A percentile compares a stretch with the other conserved stretches of the same genome.
Conservation (phyloP, 2,329 filamentous ascomycete genomes). For the Aspergillus jensenii region DNA sequence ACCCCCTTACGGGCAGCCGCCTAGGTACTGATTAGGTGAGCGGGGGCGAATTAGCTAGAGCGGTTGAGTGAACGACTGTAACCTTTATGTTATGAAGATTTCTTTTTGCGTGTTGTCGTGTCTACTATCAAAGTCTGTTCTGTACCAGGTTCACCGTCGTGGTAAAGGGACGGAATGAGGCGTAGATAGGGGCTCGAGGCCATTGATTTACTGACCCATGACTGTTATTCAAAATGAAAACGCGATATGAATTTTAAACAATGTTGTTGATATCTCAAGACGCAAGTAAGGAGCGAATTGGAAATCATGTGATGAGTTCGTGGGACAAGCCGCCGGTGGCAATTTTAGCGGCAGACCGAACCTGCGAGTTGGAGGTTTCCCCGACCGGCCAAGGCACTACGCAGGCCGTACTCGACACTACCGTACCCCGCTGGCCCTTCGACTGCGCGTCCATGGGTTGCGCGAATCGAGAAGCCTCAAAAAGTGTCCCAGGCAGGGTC, state of each 20-base stretch:
- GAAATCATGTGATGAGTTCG: not conserved
- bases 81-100: not conserved
- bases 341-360: not conserved
- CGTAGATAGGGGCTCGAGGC: not conserved
- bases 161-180: not conserved
- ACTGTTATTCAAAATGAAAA: not conserved
- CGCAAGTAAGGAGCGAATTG: not conserved
- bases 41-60: not conserved
- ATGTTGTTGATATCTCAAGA: not conserved
- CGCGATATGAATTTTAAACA: not conserved
- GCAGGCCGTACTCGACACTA: not conserved
- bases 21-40: not conserved
- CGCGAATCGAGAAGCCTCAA: not conserved
- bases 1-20: constrained; percentile 2
- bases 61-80: not conserved
- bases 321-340: not conserved
- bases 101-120: not conserved
- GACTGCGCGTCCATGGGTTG: not conserved
- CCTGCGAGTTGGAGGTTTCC: not conserved
- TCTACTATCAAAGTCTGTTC: not conserved
- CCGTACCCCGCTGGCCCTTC: not conserved
- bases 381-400: not conserved
- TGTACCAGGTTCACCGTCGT: not conserved
- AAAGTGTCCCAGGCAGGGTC: not conserved
- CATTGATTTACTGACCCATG: not conserved